Percentiles rank a stretch among this genome's conserved stretches.
Conservation (phyloP, 164 flowering plant genomes). For the Euptelea pleiosperma region DNA sequence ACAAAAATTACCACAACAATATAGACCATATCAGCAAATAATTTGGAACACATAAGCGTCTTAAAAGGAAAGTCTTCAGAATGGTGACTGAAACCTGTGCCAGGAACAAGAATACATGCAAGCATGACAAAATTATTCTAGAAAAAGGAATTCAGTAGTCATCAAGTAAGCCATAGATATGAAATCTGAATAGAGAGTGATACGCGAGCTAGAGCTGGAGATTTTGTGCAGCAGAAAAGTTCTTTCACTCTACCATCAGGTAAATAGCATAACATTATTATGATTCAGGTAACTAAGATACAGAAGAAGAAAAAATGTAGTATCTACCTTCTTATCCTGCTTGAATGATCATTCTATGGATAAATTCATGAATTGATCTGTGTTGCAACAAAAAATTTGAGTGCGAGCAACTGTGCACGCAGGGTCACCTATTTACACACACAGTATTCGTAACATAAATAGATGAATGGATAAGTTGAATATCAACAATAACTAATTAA, state of each 20-base stretch:
- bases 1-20: not conserved
- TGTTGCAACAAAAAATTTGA: not conserved
- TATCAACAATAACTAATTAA: not conserved
- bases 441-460: not conserved
- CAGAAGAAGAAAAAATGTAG: not conserved
- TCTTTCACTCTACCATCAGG: not conserved
- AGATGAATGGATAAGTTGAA: not conserved
- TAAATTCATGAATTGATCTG: too few relatives aligned
- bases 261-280: not conserved
- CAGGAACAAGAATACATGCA: not conserved
- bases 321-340: conserved; percentile 3
- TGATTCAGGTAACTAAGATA: not conserved
- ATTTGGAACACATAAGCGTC: not conserved
- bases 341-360: not conserved
- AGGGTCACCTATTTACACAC: not conserved
- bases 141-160: not conserved
- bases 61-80: not conserved
- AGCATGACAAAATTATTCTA: not conserved
- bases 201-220: too few relatives aligned
- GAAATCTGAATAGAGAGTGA: too few relatives aligned
- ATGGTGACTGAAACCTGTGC: not conserved
- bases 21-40: not conserved
- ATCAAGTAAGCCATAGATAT: not conserved
- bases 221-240: not conserved
- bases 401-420: not conserved